These are phyloP conservation scores for Pelargonium australe DNA, from an alignment of 441 rosid species.

Conservation along the genomic window DNA sequence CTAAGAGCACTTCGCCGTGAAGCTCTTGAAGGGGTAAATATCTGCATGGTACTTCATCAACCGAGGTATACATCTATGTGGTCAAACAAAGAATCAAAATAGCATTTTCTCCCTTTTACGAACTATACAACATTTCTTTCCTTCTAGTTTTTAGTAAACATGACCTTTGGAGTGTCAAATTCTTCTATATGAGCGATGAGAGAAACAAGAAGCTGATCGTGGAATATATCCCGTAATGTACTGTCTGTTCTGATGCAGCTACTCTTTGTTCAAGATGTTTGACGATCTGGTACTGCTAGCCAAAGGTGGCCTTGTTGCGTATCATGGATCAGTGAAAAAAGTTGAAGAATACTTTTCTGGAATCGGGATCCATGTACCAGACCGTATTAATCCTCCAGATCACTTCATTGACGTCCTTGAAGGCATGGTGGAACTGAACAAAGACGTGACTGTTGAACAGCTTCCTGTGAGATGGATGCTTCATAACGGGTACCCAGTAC, in stretches of 20 bases:
- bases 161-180: too few species aligned
- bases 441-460: slow-evolving; percentile 55
- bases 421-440: slow-evolving; percentile 58
- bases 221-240: too few species aligned
- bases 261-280: slow-evolving; percentile 80
- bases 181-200: too few species aligned
- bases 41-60: slow-evolving; percentile 91
- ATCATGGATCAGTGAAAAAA: slow-evolving; percentile 83
- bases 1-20: slow-evolving; percentile 90
- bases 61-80: slow-evolving; percentile 48
- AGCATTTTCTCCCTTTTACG: too few species aligned
- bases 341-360: slow-evolving; percentile 77
- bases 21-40: slow-evolving; percentile 95
- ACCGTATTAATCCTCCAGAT: slow-evolving; percentile 88
- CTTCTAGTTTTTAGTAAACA: neutral
- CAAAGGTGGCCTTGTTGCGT: slow-evolving; percentile 79
- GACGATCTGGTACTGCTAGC: slow-evolving; percentile 92
- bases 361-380: slow-evolving; percentile 77
- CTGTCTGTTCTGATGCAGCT: slow-evolving; percentile 40
- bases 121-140: neutral
- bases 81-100: too few species aligned
- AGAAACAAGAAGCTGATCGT: too few species aligned
- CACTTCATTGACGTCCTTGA: slow-evolving; percentile 90
- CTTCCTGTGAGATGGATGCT: slow-evolving; percentile 96
- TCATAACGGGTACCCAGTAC: slow-evolving; percentile 78